Conservation (phyloP, 2,329 filamentous ascomycete genomes). For the Colletotrichum musicola region DNA sequence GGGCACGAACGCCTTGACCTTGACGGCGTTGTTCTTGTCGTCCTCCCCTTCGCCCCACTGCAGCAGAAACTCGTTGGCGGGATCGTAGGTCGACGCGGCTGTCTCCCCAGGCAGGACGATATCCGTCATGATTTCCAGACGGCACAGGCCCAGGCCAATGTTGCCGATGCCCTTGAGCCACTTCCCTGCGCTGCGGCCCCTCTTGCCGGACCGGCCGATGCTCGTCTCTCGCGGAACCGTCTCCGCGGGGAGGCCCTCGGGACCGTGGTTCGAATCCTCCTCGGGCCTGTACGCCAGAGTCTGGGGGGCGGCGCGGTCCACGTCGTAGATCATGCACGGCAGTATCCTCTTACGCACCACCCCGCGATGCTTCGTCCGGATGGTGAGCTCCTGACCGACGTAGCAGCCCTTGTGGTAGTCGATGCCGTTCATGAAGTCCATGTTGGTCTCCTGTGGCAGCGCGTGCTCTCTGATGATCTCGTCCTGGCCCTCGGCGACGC, state of each 20-base stretch:
- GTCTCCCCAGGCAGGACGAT: conserved; percentile 76
- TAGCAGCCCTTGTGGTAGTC: conserved; percentile 98
- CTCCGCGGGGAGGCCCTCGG: conserved; percentile 48
- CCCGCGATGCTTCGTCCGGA: conserved; percentile 93
- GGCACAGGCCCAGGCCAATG: conserved; percentile 86
- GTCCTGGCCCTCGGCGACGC: conserved; percentile 85
- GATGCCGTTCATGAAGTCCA: conserved; percentile 87
- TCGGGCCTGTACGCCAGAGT: conserved; percentile 62
- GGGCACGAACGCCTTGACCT: conserved; percentile 86
- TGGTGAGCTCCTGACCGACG: conserved; percentile 95
- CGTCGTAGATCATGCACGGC: conserved; percentile 79
- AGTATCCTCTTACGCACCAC: conserved; percentile 92
- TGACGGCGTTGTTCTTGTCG: conserved; percentile 55
- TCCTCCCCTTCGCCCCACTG: conserved; percentile 37
- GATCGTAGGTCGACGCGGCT: conserved; percentile 73
- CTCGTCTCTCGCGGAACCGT: conserved; percentile 59
- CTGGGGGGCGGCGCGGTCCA: conserved; percentile 52
- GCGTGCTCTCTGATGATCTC: conserved; percentile 81
- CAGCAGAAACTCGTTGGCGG: conserved; percentile 51
- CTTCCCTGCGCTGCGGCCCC: conserved; percentile 81
- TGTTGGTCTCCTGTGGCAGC: conserved; percentile 88
- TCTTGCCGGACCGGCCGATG: conserved; percentile 65
- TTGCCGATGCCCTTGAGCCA: conserved; percentile 86
- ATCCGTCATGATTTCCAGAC: conserved; percentile 92
- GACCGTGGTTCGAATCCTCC: conserved; percentile 40